These are phyloP conservation scores for Zarea fungicola DNA, from an alignment of 2,329 filamentous ascomycete genomes.

Conservation along the genomic window DNA sequence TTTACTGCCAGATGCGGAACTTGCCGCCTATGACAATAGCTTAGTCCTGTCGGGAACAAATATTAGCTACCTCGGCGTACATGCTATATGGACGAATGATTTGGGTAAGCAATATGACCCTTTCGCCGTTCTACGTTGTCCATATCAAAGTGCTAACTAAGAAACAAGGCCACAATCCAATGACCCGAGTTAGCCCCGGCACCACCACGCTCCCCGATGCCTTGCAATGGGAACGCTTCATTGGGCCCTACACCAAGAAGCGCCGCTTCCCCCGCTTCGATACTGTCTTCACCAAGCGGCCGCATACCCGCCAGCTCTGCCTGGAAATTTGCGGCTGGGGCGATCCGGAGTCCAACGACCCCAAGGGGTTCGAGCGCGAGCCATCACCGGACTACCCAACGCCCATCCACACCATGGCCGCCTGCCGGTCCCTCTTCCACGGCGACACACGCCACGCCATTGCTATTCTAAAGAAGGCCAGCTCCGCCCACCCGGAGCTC, in stretches of 20 bases:
- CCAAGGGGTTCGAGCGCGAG: constrained; percentile 37
- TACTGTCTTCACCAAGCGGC: constrained; percentile 57
- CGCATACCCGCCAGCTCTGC: constrained; percentile 68
- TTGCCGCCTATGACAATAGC: constrained; percentile 59
- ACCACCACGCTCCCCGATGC: constrained; percentile 39
- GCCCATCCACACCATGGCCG: constrained; percentile 63
- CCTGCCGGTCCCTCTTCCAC: constrained; percentile 70
- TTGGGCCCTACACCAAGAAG: constrained; percentile 59
- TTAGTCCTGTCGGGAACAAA: constrained; percentile 67
- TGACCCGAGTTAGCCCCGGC: constrained; percentile 42
- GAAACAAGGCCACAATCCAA: constrained; percentile 37
- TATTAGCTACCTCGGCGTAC: constrained; percentile 69
- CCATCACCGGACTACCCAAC: constrained; percentile 44
- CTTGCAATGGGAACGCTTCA: constrained; percentile 54
- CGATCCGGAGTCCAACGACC: constrained; percentile 45
- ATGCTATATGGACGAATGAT: constrained; percentile 65
- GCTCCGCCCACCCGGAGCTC: constrained; percentile 57
- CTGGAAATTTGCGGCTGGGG: constrained; percentile 72
- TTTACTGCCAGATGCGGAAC: constrained; percentile 52
- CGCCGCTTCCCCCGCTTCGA: constrained; percentile 58
- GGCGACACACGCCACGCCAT: constrained; percentile 65
- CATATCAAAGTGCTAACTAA: not conserved
- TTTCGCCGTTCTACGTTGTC: too few species aligned
- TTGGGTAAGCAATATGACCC: constrained; percentile 46
- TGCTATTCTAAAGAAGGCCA: constrained; percentile 62